A percentile compares a stretch with the other conserved stretches of the same genome.
Conservation (phyloP, 2,329 filamentous ascomycete species). For the Fonsecaea pedrosoi region DNA sequence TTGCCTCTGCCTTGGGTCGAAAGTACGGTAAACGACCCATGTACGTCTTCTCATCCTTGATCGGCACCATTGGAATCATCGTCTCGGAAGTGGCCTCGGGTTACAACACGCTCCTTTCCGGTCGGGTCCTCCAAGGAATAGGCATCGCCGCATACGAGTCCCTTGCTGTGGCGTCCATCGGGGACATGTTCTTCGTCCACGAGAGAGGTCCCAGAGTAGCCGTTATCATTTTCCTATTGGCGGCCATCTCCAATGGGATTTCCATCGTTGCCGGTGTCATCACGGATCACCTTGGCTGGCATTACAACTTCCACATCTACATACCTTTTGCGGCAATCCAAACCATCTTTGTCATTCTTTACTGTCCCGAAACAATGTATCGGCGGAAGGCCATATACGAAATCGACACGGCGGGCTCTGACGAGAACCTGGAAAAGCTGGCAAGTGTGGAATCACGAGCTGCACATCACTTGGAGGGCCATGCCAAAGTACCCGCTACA, state of each 20-base stretch:
- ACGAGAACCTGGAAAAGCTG: slow-evolving; percentile 34
- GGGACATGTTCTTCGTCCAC: slow-evolving; percentile 51
- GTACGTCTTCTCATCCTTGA: slow-evolving; percentile 47
- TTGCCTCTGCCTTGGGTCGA: slow-evolving; percentile 46
- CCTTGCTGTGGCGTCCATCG: slow-evolving; percentile 51
- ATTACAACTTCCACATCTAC: slow-evolving; percentile 31
- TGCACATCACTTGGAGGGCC: slow-evolving; percentile 23
- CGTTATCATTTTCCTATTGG: slow-evolving; percentile 51
- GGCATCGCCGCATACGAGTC: slow-evolving; percentile 51
- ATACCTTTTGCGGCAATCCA: slow-evolving; percentile 27
- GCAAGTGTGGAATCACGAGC: slow-evolving; percentile 28
- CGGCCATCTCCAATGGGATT: slow-evolving; percentile 48
- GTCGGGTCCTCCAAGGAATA: slow-evolving; percentile 53
- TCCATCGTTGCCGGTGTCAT: slow-evolving; percentile 53
- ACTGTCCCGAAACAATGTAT: slow-evolving; percentile 31
- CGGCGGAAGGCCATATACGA: slow-evolving; percentile 33
- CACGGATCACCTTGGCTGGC: slow-evolving; percentile 38
- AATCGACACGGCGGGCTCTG: slow-evolving; percentile 30
- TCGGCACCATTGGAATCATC: slow-evolving; percentile 47
- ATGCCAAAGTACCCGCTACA: not conserved
- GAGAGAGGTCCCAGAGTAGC: slow-evolving; percentile 41
- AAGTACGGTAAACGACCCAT: slow-evolving; percentile 54
- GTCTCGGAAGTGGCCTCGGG: slow-evolving; percentile 47
- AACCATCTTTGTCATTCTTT: slow-evolving; percentile 28
- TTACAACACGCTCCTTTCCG: slow-evolving; percentile 50